A percentile compares a stretch with the other conserved stretches of the same genome.
phyloP scores from a whole-genome alignment of 495 filamentous ascomycete genomes.

The Lophiotrema nucula region DNA sequence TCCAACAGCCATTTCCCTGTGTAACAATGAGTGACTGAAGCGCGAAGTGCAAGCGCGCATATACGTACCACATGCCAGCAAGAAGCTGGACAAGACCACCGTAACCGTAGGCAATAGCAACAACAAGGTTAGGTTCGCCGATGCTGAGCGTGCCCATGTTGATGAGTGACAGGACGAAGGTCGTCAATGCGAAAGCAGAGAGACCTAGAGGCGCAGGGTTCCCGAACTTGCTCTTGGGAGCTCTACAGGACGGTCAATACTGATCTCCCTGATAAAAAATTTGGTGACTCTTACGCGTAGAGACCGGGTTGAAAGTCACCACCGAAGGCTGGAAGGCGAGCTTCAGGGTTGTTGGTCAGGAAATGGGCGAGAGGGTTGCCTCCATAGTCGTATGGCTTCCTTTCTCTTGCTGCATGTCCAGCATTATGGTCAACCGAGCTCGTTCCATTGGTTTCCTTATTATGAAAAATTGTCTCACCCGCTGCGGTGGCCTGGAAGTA shows the following conservation, averaged over 20 bases:
- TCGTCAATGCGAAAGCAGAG: constrained; percentile 90
- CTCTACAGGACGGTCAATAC: constrained; percentile 29
- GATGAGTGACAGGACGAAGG: constrained; percentile 85
- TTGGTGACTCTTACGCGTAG: constrained; percentile 52
- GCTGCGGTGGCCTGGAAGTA: constrained; percentile 12
- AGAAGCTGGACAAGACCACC: constrained; percentile 85
- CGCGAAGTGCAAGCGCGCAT: neutral
- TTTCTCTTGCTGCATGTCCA: constrained; percentile 18
- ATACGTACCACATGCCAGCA: constrained; percentile 94
- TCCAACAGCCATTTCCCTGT: constrained; percentile 95
- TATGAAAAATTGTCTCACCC: constrained; percentile 7
- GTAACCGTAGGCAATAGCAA: constrained; percentile 46
- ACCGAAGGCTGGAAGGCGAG: constrained; percentile 76
- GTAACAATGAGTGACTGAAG: neutral
- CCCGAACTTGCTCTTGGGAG: constrained; percentile 68
- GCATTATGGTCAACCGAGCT: constrained; percentile 22
- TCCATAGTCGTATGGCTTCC: constrained; percentile 42
- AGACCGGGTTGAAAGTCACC: constrained; percentile 96
- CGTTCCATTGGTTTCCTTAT: constrained; percentile 27
- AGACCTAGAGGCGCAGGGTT: constrained; percentile 66
- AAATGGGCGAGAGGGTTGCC: constrained; percentile 70
- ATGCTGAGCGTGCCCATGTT: constrained; percentile 70
- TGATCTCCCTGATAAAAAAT: neutral
- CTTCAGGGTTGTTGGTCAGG: constrained; percentile 58
- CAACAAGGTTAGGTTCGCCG: constrained; percentile 41